These are phyloP conservation scores for Gyrodon lividus DNA, from an alignment of 768 basidiomycete species.

Conservation along the genomic window DNA sequence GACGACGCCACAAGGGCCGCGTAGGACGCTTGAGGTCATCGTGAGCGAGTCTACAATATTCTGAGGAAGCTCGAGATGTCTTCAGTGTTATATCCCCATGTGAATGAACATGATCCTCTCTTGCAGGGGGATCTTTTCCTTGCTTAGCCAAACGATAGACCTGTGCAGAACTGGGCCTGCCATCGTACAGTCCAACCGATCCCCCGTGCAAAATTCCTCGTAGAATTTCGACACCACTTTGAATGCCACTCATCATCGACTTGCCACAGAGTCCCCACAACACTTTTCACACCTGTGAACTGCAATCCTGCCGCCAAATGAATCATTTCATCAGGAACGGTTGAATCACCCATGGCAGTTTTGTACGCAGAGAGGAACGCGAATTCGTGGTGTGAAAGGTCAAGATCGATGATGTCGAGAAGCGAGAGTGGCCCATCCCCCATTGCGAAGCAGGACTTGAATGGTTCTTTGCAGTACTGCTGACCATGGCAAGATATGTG, in stretches of 20 bases:
- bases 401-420: background rate
- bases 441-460: conserved; percentile 7
- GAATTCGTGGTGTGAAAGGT: conserved; percentile 1
- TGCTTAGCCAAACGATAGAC: background rate
- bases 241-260: conserved; percentile 1
- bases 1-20: no score
- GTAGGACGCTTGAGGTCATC: no score
- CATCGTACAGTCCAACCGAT: background rate
- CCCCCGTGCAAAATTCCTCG: background rate
- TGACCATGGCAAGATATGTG: conserved; percentile 23
- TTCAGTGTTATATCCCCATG: background rate
- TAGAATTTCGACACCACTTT: conserved; percentile 4
- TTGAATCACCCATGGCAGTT: conserved; percentile 18
- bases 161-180: background rate
- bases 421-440: background rate
- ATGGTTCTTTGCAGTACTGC: conserved; percentile 2
- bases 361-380: conserved; percentile 23
- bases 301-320: conserved; percentile 25
- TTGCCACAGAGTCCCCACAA: conserved; percentile 25
- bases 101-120: conserved; percentile 5
- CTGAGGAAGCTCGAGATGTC: no score
- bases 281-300: conserved; percentile 18
- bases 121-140: background rate
- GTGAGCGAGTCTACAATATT: no score
- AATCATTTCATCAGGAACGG: conserved; percentile 18